phyloP scores from a whole-genome alignment of 371 early-diverging fungal species.

The Mucor racemosus region DNA sequence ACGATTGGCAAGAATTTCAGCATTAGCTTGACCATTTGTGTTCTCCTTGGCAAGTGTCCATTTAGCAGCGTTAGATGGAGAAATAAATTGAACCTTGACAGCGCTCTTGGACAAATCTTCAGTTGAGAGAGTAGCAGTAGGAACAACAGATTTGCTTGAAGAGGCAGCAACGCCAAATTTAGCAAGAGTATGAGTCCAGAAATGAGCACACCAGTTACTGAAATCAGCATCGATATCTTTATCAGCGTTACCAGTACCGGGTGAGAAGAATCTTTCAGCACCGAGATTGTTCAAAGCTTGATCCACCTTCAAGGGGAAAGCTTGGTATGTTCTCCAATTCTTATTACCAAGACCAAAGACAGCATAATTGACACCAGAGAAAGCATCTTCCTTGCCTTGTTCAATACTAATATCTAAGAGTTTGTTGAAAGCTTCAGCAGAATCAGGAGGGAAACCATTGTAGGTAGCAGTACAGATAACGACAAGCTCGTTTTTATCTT shows the following conservation, averaged over 20 bases:
- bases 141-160: constrained; percentile 29
- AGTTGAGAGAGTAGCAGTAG: constrained; percentile 16
- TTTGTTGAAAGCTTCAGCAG: constrained; percentile 58
- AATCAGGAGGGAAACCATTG: constrained; percentile 66
- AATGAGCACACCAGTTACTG: constrained; percentile 48
- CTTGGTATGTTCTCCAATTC: constrained; percentile 64
- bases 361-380: constrained; percentile 46
- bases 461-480: constrained; percentile 56
- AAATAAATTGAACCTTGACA: constrained; percentile 28
- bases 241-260: constrained; percentile 56
- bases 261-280: constrained; percentile 45
- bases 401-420: constrained; percentile 37
- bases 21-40: constrained; percentile 30
- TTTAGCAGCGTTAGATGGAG: constrained; percentile 25
- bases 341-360: constrained; percentile 66
- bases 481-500: constrained; percentile 33
- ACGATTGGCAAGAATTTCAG: constrained; percentile 23
- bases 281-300: constrained; percentile 44
- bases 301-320: constrained; percentile 53
- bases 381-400: constrained; percentile 31
- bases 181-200: constrained; percentile 39
- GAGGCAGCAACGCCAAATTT: constrained; percentile 34
- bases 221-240: constrained; percentile 53
- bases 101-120: constrained; percentile 55
- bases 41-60: constrained; percentile 32